A percentile compares a stretch with the other conserved stretches of the same genome.
These are phyloP conservation scores for Bjerkandera adusta DNA, from an alignment of 1,284 basidiomycete species.

Conservation along the genomic window DNA sequence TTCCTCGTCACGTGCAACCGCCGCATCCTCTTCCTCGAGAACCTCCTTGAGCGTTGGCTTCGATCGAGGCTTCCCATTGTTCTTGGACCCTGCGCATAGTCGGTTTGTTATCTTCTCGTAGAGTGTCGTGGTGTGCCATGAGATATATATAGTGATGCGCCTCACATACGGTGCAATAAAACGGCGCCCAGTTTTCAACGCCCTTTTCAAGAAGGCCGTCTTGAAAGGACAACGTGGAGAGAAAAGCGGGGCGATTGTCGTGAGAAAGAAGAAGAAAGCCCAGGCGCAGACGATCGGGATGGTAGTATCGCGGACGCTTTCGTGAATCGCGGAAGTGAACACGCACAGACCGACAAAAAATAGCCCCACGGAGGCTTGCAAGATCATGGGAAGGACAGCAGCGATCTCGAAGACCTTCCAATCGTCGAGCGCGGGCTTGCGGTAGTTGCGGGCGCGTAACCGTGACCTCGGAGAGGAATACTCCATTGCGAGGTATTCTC, in stretches of 20 bases:
- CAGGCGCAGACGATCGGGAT: slow-evolving; percentile 3
- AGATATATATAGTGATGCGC: no score
- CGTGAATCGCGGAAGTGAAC: slow-evolving; percentile 6
- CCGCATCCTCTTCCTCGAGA: no score
- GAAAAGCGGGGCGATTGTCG: slow-evolving; percentile 3
- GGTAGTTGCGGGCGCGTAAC: slow-evolving; percentile 10
- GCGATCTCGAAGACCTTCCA: slow-evolving; percentile 15
- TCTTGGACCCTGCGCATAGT: no score
- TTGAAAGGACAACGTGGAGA: slow-evolving; percentile 10
- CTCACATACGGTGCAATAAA: no score
- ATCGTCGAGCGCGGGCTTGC: background rate
- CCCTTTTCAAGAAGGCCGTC: background rate
- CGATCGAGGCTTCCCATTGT: no score
- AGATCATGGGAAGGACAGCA: slow-evolving; percentile 4
- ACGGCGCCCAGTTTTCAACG: no score
- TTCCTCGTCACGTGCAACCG: no score
- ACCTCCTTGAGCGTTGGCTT: no score
- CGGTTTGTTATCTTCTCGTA: no score
- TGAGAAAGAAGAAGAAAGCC: slow-evolving; percentile 3
- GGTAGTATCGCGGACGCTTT: background rate
- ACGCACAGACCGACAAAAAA: slow-evolving; percentile 12
- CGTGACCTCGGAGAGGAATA: slow-evolving; percentile 1
- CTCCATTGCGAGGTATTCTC: slow-evolving; percentile 7
- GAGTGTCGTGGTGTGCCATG: no score
- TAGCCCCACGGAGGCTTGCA: slow-evolving; percentile 9